phyloP scores from a whole-genome alignment of 2,329 filamentous ascomycete species.

The Monosporascus sp. region DNA sequence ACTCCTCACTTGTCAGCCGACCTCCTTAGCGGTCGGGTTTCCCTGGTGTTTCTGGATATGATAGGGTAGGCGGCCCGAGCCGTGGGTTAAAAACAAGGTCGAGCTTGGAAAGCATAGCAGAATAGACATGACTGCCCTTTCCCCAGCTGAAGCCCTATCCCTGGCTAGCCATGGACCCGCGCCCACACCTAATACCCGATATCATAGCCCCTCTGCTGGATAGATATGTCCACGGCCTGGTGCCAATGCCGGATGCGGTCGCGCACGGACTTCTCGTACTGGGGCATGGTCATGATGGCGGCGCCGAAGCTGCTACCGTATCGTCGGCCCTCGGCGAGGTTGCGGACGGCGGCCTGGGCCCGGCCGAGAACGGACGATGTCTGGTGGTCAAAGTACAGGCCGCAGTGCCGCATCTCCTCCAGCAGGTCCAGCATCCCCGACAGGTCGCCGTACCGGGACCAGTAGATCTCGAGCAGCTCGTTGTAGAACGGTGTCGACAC shows the following conservation, averaged over 20 bases:
- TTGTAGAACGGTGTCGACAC: slow-evolving; percentile 68
- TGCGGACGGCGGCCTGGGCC: slow-evolving; percentile 22
- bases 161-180: background rate
- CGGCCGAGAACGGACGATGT: slow-evolving; percentile 36
- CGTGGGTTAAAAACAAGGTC: too few species aligned
- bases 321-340: slow-evolving; percentile 6
- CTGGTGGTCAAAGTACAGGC: slow-evolving; percentile 50
- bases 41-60: too few species aligned
- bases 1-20: too few species aligned
- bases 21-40: too few species aligned
- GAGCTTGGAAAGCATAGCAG: background rate
- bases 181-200: slow-evolving; percentile 10
- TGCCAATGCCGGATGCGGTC: slow-evolving; percentile 27
- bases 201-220: slow-evolving; percentile 16
- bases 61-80: too few species aligned
- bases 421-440: slow-evolving; percentile 50
- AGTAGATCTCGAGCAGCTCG: slow-evolving; percentile 57
- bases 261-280: slow-evolving; percentile 28
- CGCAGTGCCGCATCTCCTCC: slow-evolving; percentile 61
- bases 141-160: background rate
- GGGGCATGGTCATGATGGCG: slow-evolving; percentile 32
- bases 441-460: slow-evolving; percentile 56
- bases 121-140: background rate
- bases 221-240: slow-evolving; percentile 20
- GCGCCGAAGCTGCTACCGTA: slow-evolving; percentile 23